Percentiles rank a stretch among this genome's conserved stretches.
Evolutionary conservation across 2,329 filamentous ascomycete species (phyloP).

Genomic region (Aureobasidium zeae): DNA sequence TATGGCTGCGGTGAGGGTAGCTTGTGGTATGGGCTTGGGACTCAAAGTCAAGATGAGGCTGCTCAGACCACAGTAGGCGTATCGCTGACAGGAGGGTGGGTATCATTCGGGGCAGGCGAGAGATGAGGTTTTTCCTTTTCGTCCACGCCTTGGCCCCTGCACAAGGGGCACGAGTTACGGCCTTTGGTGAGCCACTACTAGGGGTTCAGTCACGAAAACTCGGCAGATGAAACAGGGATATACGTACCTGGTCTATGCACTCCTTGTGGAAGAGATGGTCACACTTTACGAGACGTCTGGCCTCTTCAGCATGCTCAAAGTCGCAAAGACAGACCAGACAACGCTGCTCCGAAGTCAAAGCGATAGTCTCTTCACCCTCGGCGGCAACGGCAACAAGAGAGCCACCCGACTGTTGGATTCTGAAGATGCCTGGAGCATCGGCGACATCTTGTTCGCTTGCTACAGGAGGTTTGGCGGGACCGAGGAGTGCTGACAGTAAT

Average conservation of each 20-base stretch:
- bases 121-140: conserved; percentile 33
- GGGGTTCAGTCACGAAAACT: too few relatives aligned
- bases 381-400: conserved; percentile 27
- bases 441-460: conserved; percentile 56
- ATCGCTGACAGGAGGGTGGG: conserved; percentile 3
- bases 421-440: conserved; percentile 52
- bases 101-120: background rate
- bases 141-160: conserved; percentile 49
- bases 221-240: too few relatives aligned
- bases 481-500: conserved; percentile 55
- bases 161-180: conserved; percentile 55
- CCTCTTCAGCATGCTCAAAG: conserved; percentile 53
- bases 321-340: conserved; percentile 60
- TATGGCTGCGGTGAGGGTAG: background rate
- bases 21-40: too few relatives aligned
- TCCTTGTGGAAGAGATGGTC: conserved; percentile 58
- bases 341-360: conserved; percentile 38
- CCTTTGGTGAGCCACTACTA: conserved; percentile 58
- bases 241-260: conserved; percentile 58
- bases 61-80: background rate
- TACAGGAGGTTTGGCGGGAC: conserved; percentile 59
- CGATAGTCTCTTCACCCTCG: conserved; percentile 23
- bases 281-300: conserved; percentile 53
- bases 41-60: background rate
- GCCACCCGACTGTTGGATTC: conserved; percentile 33